phyloP scores from a whole-genome alignment of 208 protist species.

The Angomonas deanei region DNA sequence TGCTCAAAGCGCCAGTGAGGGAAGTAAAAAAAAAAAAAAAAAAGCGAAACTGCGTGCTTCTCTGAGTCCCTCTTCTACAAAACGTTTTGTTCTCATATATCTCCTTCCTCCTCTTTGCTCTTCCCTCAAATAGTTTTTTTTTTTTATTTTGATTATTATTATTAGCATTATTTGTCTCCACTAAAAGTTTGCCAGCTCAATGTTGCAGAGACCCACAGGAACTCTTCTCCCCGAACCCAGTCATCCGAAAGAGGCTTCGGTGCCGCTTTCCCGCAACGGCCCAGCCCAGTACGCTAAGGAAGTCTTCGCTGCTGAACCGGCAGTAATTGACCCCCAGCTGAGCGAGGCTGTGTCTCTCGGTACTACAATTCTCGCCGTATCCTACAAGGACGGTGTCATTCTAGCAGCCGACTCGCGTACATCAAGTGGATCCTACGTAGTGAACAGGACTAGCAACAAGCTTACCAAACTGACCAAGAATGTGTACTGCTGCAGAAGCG shows the following conservation, averaged over 20 bases:
- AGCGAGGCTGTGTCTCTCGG: constrained; percentile 86
- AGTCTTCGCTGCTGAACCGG: constrained; percentile 67
- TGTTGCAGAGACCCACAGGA: constrained; percentile 66
- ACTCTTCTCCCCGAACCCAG: constrained; percentile 77
- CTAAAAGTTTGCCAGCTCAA: too few relatives aligned
- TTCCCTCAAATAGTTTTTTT: too few relatives aligned
- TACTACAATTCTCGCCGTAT: constrained; percentile 98
- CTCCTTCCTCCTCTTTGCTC: too few relatives aligned
- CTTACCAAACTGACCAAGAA: constrained; percentile 94
- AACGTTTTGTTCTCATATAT: too few relatives aligned
- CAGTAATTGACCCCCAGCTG: constrained; percentile 75
- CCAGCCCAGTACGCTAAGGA: constrained; percentile 49
- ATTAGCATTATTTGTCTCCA: not conserved
- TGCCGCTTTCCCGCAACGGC: constrained; percentile 57
- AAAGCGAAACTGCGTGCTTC: too few relatives aligned
- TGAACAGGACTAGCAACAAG: constrained; percentile 97
- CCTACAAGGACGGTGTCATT: constrained; percentile 95
- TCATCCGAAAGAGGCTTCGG: constrained; percentile 40
- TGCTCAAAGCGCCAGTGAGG: too few relatives aligned
- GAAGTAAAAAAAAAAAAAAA: too few relatives aligned
- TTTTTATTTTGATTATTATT: constrained; percentile 11
- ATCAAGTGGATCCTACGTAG: constrained; percentile 95
- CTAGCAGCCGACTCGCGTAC: constrained; percentile 97
- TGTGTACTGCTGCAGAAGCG: constrained; percentile 97
- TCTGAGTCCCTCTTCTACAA: too few relatives aligned